Conservation (phyloP, 176 grass and related monocot genomes). For the Aegilops sharonensis region DNA sequence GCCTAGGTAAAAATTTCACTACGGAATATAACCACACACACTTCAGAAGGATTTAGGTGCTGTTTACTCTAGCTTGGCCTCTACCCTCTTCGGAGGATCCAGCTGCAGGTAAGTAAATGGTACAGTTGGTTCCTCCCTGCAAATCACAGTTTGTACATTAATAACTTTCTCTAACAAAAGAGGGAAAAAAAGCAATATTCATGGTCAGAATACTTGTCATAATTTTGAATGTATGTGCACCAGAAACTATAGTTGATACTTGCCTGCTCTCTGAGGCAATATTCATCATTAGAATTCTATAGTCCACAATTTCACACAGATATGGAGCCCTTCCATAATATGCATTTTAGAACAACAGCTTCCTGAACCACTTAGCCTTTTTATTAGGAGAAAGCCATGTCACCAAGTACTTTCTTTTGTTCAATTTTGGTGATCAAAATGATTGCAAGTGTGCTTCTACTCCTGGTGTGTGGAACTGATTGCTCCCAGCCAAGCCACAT, state of each 20-base stretch:
- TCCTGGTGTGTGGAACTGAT: background rate
- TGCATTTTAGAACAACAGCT: background rate
- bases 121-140: conserved; percentile 89
- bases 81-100: conserved; percentile 75
- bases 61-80: conserved; percentile 68
- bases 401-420: background rate
- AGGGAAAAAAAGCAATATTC: background rate
- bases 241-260: background rate
- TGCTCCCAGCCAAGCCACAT: background rate
- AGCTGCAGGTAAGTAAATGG: conserved; percentile 75
- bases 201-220: background rate
- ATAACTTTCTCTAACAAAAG: background rate
- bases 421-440: background rate
- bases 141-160: conserved; percentile 34
- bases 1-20: background rate
- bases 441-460: background rate
- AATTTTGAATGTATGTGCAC: background rate
- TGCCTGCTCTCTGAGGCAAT: background rate
- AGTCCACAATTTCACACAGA: background rate
- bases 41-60: background rate
- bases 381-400: background rate
- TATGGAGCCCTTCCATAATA: background rate
- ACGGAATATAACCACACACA: background rate
- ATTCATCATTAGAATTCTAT: background rate
- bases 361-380: background rate